Conservation (phyloP, 148 eudicot species). For the Camellia sinensis region DNA sequence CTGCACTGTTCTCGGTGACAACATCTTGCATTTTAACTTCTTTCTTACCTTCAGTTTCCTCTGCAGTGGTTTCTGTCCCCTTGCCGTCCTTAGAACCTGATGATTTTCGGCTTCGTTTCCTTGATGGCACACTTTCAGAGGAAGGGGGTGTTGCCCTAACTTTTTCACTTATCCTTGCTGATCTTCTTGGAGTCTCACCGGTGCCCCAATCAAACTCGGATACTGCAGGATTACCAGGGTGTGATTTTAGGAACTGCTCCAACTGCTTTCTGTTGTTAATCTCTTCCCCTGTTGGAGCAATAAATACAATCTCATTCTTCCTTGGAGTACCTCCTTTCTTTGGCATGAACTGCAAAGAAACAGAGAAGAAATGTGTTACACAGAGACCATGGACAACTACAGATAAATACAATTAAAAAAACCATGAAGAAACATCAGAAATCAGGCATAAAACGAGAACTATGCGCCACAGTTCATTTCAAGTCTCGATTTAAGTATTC, state of each 20-base stretch:
- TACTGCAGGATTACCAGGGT: constrained; percentile 64
- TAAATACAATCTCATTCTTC: constrained; percentile 64
- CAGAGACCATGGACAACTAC: neutral
- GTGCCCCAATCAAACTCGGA: constrained; percentile 87
- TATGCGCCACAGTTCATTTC: neutral
- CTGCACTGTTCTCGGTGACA: constrained; percentile 12
- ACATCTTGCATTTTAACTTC: constrained; percentile 37
- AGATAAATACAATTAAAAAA: neutral
- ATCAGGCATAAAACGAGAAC: neutral
- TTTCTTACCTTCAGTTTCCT: constrained; percentile 27
- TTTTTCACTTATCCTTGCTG: constrained; percentile 75
- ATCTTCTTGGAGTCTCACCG: constrained; percentile 85
- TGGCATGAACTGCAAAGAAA: constrained; percentile 47
- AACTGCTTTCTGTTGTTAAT: constrained; percentile 59
- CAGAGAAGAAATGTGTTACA: neutral
- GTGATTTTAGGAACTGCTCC: constrained; percentile 73
- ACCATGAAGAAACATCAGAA: neutral
- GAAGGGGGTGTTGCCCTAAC: constrained; percentile 47
- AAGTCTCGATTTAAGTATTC: neutral
- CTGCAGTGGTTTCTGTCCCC: constrained; percentile 27
- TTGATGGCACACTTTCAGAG: constrained; percentile 50
- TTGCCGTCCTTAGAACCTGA: constrained; percentile 45
- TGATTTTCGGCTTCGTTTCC: constrained; percentile 54
- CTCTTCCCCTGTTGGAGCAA: constrained; percentile 82
- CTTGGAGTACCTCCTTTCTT: constrained; percentile 66